phyloP scores from a whole-genome alignment of 768 basidiomycete genomes.

The Boletus subparvulus region DNA sequence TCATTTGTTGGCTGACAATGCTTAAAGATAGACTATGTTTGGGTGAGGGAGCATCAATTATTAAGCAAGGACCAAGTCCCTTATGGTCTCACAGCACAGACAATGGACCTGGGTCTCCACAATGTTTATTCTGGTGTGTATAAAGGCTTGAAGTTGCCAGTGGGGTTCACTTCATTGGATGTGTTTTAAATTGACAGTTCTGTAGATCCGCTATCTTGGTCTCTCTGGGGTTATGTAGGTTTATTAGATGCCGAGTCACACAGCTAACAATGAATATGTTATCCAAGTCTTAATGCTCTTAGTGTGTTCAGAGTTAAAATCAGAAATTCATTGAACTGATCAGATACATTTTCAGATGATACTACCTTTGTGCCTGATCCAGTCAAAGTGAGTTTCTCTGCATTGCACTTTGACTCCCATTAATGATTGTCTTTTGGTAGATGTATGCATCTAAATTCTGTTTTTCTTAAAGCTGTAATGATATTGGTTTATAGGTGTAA shows the following conservation, averaged over 20 bases:
- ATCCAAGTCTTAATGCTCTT: not conserved
- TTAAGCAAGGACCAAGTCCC: rapidly evolving
- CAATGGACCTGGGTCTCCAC: slow-evolving; percentile 13
- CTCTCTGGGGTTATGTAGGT: slow-evolving; percentile 5
- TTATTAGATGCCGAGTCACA: not conserved
- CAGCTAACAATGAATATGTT: not conserved
- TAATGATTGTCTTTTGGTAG: not conserved
- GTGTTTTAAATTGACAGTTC: not conserved
- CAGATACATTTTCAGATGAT: not conserved
- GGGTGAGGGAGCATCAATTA: slow-evolving; percentile 5
- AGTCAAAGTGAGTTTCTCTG: not conserved
- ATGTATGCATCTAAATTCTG: not conserved
- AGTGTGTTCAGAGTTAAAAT: not conserved
- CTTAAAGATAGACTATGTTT: slow-evolving; percentile 17
- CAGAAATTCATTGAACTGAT: not conserved
- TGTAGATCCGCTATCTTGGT: slow-evolving; percentile 2
- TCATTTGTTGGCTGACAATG: not conserved
- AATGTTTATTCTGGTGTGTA: slow-evolving; percentile 9
- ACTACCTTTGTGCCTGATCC: not conserved
- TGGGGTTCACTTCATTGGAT: too few species aligned
- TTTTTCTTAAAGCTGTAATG: not conserved
- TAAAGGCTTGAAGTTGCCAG: too few species aligned
- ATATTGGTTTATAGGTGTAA: slow-evolving; percentile 1
- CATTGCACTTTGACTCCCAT: not conserved
- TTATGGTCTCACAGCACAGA: not conserved